Evolutionary conservation across 2,329 filamentous ascomycete genomes (phyloP).

Genomic region (Microsporum ferrugineum): DNA sequence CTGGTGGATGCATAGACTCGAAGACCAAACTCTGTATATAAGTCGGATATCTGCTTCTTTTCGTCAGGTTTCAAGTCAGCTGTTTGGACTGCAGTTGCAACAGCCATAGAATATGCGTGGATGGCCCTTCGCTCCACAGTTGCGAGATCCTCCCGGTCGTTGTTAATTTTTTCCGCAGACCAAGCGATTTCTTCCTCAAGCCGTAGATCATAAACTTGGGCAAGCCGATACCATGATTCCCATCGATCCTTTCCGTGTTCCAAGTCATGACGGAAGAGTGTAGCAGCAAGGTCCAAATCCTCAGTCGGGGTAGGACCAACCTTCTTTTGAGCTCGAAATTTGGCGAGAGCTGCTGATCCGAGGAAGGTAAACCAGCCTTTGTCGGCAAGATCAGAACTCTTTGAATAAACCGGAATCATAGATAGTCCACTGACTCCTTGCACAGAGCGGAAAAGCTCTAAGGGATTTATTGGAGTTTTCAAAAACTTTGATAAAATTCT

Average conservation of each 20-base stretch:
- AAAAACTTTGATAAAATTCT: conserved; percentile 71
- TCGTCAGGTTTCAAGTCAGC: conserved; percentile 45
- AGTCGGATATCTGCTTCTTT: conserved; percentile 47
- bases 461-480: conserved; percentile 70
- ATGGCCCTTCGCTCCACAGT: conserved; percentile 68
- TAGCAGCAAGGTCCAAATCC: conserved; percentile 69
- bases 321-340: conserved; percentile 69
- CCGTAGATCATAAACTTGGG: conserved; percentile 77
- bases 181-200: conserved; percentile 78
- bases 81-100: conserved; percentile 48
- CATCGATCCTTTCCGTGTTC: conserved; percentile 72
- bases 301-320: conserved; percentile 69
- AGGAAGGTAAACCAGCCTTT: conserved; percentile 89
- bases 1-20: conserved; percentile 58
- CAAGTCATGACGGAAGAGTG: conserved; percentile 68
- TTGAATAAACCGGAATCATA: conserved; percentile 56
- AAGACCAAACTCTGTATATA: conserved; percentile 58
- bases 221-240: conserved; percentile 84
- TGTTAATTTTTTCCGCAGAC: conserved; percentile 86
- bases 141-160: conserved; percentile 61
- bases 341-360: conserved; percentile 76
- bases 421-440: conserved; percentile 66
- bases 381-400: conserved; percentile 58
- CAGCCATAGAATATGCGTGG: conserved; percentile 65
- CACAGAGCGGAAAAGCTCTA: conserved; percentile 68